Conservation (phyloP, 176 grass and related monocot genomes). For the Metroxylon sagu region DNA sequence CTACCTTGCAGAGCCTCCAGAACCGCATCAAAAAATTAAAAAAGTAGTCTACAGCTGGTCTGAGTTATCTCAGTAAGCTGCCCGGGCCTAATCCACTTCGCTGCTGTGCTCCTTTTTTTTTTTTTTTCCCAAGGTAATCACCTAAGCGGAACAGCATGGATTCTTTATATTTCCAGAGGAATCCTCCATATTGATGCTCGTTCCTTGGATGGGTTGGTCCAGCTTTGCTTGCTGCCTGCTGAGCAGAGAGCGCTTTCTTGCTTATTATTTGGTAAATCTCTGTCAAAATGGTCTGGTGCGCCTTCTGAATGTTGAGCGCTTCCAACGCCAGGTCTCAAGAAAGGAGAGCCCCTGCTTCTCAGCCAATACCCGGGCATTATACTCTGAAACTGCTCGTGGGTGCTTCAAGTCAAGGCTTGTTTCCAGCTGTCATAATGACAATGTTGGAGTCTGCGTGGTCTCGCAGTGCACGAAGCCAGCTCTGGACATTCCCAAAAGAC, state of each 20-base stretch:
- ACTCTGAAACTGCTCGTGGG: slow-evolving; percentile 40
- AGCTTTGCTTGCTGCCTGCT: slow-evolving; percentile 30
- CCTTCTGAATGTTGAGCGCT: slow-evolving; percentile 52
- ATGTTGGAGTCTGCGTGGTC: slow-evolving; percentile 60
- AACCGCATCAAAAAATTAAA: no score
- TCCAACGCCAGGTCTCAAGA: slow-evolving; percentile 55
- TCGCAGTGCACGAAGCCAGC: slow-evolving; percentile 52
- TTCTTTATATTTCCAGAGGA: slow-evolving; percentile 20
- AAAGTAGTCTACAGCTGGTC: no score
- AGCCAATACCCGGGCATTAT: slow-evolving; percentile 33
- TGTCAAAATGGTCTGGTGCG: slow-evolving; percentile 38
- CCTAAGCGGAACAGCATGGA: slow-evolving; percentile 42
- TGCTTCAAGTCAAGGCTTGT: slow-evolving; percentile 49
- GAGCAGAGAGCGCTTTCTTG: slow-evolving; percentile 50
- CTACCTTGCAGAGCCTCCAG: no score
- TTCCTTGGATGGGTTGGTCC: slow-evolving; percentile 30
- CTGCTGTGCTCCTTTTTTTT: no score
- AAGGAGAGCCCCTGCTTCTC: slow-evolving; percentile 50
- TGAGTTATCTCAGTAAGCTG: no score
- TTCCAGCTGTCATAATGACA: slow-evolving; percentile 47
- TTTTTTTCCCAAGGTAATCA: background rate
- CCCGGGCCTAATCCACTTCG: no score
- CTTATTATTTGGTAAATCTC: slow-evolving; percentile 62
- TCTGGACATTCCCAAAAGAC: slow-evolving; percentile 51
- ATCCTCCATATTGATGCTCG: slow-evolving; percentile 37